Evolutionary conservation across 2,329 filamentous ascomycete genomes (phyloP).

Genomic region (Onygena corvina): DNA sequence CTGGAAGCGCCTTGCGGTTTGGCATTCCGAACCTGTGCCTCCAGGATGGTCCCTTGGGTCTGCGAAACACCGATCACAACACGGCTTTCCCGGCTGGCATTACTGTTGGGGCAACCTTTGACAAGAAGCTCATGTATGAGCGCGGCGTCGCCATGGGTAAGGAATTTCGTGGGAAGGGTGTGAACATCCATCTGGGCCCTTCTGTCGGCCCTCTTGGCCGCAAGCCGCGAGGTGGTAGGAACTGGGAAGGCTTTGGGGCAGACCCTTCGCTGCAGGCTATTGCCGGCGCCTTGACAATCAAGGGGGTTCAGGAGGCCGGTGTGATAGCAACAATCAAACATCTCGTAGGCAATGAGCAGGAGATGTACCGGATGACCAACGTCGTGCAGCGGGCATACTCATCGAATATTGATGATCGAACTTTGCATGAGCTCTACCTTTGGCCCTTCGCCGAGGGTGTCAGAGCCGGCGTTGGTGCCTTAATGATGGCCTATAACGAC

Average conservation of each 20-base stretch:
- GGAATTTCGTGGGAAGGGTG: constrained; percentile 61
- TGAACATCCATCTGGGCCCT: constrained; percentile 59
- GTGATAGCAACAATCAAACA: constrained; percentile 49
- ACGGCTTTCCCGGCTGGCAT: constrained; percentile 73
- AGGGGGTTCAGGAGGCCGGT: constrained; percentile 45
- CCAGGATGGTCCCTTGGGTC: constrained; percentile 58
- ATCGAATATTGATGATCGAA: constrained; percentile 41
- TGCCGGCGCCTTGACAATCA: constrained; percentile 41
- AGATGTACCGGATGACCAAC: constrained; percentile 40
- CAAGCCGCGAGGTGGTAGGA: constrained; percentile 59
- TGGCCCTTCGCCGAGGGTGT: constrained; percentile 43
- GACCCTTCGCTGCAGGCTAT: constrained; percentile 54
- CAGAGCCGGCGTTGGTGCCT: constrained; percentile 36
- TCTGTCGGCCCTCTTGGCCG: constrained; percentile 59
- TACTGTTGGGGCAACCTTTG: constrained; percentile 61
- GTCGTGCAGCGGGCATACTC: constrained; percentile 30
- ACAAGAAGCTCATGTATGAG: constrained; percentile 58
- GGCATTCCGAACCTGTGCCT: constrained; percentile 62
- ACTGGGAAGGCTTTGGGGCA: constrained; percentile 62
- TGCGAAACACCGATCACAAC: constrained; percentile 60
- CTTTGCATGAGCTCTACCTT: constrained; percentile 35
- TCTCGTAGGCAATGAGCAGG: constrained; percentile 40
- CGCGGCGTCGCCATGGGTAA: constrained; percentile 56
- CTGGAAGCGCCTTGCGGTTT: constrained; percentile 56
- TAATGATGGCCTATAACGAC: constrained; percentile 36